A percentile compares a stretch with the other conserved stretches of the same genome.
These are phyloP conservation scores for Eimeria brunetti DNA, from an alignment of 169 alveolate genomes.

Conservation along the genomic window DNA sequence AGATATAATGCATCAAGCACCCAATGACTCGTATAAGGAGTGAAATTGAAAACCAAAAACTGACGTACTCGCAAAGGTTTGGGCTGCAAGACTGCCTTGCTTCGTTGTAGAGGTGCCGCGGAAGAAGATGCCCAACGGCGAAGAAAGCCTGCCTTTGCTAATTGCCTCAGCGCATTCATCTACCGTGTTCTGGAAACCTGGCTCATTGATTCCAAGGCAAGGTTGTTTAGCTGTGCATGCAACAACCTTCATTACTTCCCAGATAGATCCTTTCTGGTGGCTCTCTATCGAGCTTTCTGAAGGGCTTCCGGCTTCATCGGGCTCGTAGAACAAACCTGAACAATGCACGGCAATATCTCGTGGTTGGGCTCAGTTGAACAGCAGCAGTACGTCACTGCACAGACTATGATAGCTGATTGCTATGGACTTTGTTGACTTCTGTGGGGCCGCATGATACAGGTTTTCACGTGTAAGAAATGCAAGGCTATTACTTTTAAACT, in stretches of 20 bases:
- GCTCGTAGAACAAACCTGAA: constrained; percentile 28
- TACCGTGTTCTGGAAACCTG: constrained; percentile 13
- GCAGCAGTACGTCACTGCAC: not conserved
- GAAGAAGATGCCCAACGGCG: constrained; percentile 28
- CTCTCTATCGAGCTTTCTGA: constrained; percentile 14
- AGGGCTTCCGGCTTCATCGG: not conserved
- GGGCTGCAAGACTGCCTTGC: constrained; percentile 24
- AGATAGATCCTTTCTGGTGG: not conserved
- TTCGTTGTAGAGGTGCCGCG: constrained; percentile 1
- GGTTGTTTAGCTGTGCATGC: constrained; percentile 12
- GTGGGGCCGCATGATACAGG: not conserved
- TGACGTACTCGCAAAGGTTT: constrained; percentile 56
- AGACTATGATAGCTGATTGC: not conserved
- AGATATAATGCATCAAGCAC: too few relatives aligned
- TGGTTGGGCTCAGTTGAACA: not conserved
- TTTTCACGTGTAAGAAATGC: not conserved
- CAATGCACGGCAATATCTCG: not conserved
- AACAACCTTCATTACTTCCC: not conserved
- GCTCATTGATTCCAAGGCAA: constrained; percentile 43
- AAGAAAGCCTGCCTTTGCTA: not conserved
- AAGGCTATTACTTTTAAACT: not conserved
- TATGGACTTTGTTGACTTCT: not conserved
- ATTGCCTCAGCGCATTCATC: not conserved
- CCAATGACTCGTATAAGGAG: not conserved
- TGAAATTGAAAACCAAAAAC: not conserved